Base-by-base conservation (phyloP, 2,329 filamentous ascomycete genomes). In the Whalleya microplaca region DNA sequence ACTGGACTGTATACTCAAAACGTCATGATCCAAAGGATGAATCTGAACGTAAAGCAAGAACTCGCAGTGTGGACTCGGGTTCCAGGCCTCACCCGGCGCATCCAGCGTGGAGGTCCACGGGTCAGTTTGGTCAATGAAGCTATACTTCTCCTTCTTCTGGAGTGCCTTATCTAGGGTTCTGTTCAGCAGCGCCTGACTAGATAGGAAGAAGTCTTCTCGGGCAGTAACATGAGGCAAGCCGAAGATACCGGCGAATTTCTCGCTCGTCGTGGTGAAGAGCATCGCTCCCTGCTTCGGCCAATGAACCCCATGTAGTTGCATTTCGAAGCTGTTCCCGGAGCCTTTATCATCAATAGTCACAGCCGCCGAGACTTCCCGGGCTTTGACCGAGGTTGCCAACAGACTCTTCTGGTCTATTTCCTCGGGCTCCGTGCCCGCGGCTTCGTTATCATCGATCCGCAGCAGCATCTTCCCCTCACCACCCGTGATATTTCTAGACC, bases 171-270 rank as follows among this genome's bases (percentile, higher is more conserved):
- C 82, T 14, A 97, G 77, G 0, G 90, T 93, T 62, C 83, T 79
- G 66, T 94, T 90, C 37, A 98, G 78, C 16, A 96, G 76, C 48
- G 78, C 77, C 68, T 88, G 72, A 75, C 85, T 80, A 58, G 83
- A 80, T 68, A 76, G 71, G 71, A 85, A 85, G 68, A 82, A 86
- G 47, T 84, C 78, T 2, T 76, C 70, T 19, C 77, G 73, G 0
- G 91, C 82, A 0, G 90, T 80, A 49, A 99, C 82, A 72, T 98
- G 92, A 21, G 95, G 93, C 45, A 98, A 77, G 2, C 88, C 90
- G 71, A 96, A 96, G 53, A 98, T 88, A 43, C 95, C 93, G n/a
- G 89, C 86, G 68, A 95, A 95, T 77, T 96, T 97, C 69, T 96
- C 90, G 72, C 92, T 97, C 46, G 92, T 94, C 0, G 94, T 97